Conservation (phyloP, 176 grass and related monocot species). For the Alopecurus myosuroides region DNA sequence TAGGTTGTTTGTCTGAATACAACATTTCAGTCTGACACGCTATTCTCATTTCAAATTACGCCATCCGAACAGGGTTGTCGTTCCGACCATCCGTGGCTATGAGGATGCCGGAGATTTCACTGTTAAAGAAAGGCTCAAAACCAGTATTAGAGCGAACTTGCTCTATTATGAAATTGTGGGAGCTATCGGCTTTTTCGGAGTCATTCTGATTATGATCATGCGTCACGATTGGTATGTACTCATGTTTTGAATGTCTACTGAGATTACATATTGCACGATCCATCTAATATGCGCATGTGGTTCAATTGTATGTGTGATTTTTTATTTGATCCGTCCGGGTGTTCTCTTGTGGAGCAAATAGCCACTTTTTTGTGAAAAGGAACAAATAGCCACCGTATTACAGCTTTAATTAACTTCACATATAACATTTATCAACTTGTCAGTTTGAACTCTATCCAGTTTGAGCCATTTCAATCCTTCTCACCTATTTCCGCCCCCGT, state of each 20-base stretch:
- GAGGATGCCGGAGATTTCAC: conserved; percentile 99
- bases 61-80: conserved; percentile 73
- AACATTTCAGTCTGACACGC: background rate
- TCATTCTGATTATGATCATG: conserved; percentile 87
- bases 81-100: conserved; percentile 91
- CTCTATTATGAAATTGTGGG: conserved; percentile 95
- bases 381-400: background rate
- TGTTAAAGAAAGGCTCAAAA: conserved; percentile 96
- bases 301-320: background rate
- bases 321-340: background rate
- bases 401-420: background rate
- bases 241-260: conserved; percentile 24
- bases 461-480: background rate
- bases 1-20: background rate
- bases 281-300: background rate
- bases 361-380: too few species aligned
- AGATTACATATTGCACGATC: background rate
- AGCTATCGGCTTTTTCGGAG: conserved; percentile 78
- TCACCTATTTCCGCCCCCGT: background rate
- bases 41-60: conserved; percentile 19
- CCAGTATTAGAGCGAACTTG: conserved; percentile 83
- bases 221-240: conserved; percentile 54
- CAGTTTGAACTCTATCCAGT: background rate
- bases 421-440: background rate
- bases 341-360: background rate